Base-by-base conservation (phyloP, 2,329 filamentous ascomycete genomes). In the Amauroascus verrucosus region DNA sequence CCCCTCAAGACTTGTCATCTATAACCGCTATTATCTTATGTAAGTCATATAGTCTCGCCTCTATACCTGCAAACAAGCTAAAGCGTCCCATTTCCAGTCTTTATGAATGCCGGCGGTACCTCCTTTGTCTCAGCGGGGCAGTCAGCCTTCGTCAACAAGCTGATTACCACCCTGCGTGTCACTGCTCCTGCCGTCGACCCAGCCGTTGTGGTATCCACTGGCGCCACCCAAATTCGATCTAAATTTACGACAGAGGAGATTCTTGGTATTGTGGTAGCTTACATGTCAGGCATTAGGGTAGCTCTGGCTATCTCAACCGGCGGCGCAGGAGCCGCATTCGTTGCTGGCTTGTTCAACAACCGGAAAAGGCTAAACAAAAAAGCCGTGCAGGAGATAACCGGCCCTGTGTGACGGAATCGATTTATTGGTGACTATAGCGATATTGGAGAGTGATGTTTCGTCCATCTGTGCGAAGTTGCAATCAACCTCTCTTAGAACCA, bases 211-310 rank as follows among this genome's bases (percentile, higher is more conserved):
- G 62, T 74, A 7, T 59, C 59, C 1, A 70, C 70, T 4, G 78
- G 78, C 22, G 77, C 77, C 1, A 88, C 83, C 0, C 75, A 80
- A 44, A 70, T 90, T 18, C 75, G 77, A 55, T 62, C 69, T 0
- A 63, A 70, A 1, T 78, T 87, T 24, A 70, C 76, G 0, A 57
- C 67, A 0, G 60, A 78, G 55, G 77, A 74, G 54, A 64, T 83
- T 2, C 61, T 64, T 1, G 68, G 62, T 0, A 62, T 72, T 5
- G 46, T 71, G 43, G 54, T 53, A 20, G 67, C 66, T 5, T 72
- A 71, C 41, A 48, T 47, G 41, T 3, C 2, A 3, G 53, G 48
- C 14, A 40, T 51, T 20, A 55, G 48, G 28, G 28, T 33, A 3
- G 53, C 48, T 3, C 33, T 48, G 28, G 35, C 45, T 7, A 24